Evolutionary conservation across 2,329 filamentous ascomycete species (phyloP).

Genomic region (Paracoccidioides lutzii): DNA sequence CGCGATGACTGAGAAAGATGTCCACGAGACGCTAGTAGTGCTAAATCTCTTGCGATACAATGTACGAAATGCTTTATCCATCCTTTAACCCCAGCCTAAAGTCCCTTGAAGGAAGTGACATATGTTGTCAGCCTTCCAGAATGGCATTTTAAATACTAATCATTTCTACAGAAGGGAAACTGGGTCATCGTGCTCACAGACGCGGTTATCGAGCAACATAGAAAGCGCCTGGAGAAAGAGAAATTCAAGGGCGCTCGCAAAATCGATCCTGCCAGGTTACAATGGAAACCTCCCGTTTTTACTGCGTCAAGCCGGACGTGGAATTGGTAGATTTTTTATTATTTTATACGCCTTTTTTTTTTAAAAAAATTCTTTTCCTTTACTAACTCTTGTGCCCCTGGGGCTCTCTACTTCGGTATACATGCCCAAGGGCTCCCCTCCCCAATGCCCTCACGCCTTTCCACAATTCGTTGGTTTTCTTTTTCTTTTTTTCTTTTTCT

Average conservation of each 20-base stretch:
- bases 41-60: slow-evolving; percentile 92
- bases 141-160: background rate
- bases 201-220: slow-evolving; percentile 56
- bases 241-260: slow-evolving; percentile 60
- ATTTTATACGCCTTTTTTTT: background rate
- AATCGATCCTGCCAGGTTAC: slow-evolving; percentile 66
- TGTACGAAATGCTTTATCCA: slow-evolving; percentile 24
- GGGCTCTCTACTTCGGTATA: background rate
- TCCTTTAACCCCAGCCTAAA: background rate
- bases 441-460: background rate
- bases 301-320: slow-evolving; percentile 80
- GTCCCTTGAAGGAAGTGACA: background rate
- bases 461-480: background rate
- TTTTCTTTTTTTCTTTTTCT: background rate
- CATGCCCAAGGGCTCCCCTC: background rate
- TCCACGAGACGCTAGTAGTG: slow-evolving; percentile 86
- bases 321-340: slow-evolving; percentile 57
- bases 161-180: slow-evolving; percentile 55
- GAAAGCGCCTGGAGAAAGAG: slow-evolving; percentile 64
- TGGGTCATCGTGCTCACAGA: slow-evolving; percentile 92
- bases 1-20: slow-evolving; percentile 95
- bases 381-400: background rate
- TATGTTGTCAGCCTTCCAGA: background rate
- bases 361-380: no score
- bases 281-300: slow-evolving; percentile 95